These are phyloP conservation scores for Staphylotrichum tortipilum DNA, from an alignment of 495 filamentous ascomycete genomes.

Conservation along the genomic window DNA sequence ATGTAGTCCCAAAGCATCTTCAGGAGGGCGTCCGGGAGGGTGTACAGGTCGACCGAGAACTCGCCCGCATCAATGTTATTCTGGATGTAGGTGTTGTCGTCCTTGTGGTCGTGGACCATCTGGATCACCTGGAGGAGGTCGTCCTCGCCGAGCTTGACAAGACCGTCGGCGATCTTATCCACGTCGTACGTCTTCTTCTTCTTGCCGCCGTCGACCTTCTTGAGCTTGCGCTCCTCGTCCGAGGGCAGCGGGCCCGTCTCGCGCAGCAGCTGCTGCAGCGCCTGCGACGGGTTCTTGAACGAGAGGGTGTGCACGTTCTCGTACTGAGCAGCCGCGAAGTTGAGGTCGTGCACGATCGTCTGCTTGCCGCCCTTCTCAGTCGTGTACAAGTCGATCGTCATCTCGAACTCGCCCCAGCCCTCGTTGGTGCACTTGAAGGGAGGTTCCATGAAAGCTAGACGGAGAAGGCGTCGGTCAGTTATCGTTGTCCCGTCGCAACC, in stretches of 20 bases:
- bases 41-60: conserved; percentile 97
- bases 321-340: conserved; percentile 75
- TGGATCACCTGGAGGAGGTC: conserved; percentile 91
- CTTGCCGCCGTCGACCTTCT: conserved; percentile 61
- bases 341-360: conserved; percentile 75
- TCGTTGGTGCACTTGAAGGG: conserved; percentile 88
- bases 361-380: conserved; percentile 80
- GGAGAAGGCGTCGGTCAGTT: no score
- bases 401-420: conserved; percentile 99
- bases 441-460: conserved; percentile 62
- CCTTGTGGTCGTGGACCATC: conserved; percentile 96
- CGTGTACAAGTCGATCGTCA: conserved; percentile 72
- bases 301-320: conserved; percentile 72
- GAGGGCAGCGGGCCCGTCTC: conserved; percentile 78
- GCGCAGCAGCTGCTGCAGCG: conserved; percentile 61
- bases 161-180: conserved; percentile 83
- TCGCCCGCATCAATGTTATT: conserved; percentile 97
- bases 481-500: no score
- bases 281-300: conserved; percentile 88
- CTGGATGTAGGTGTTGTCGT: conserved; percentile 83
- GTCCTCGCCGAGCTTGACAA: conserved; percentile 36
- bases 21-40: conserved; percentile 68
- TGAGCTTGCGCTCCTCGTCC: conserved; percentile 53
- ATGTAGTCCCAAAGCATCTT: conserved; percentile 93
- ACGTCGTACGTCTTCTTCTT: conserved; percentile 85